A percentile compares a stretch with the other conserved stretches of the same genome.
Conservation (phyloP, 2,329 filamentous ascomycete species). For the Waltergamsia citrina region DNA sequence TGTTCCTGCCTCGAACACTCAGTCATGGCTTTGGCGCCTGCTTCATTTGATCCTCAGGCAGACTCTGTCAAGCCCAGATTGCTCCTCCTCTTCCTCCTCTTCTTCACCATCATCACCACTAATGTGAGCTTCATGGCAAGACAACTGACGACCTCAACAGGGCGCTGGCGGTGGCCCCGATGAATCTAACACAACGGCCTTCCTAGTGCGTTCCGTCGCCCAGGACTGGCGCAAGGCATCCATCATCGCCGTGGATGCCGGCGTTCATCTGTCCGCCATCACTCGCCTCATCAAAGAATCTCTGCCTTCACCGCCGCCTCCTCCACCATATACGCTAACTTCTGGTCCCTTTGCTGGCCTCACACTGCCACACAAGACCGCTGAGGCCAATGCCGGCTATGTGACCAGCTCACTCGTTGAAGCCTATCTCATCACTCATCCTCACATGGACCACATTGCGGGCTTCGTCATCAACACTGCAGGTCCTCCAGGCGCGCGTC, state of each 20-base stretch:
- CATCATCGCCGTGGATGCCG: slow-evolving; percentile 85
- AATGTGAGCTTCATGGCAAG: too few relatives aligned
- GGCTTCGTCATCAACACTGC: slow-evolving; percentile 93
- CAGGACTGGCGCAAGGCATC: slow-evolving; percentile 76
- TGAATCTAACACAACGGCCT: slow-evolving; percentile 83
- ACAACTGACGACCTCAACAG: slow-evolving; percentile 34
- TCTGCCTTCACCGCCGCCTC: slow-evolving; percentile 23
- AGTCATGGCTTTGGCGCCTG: background rate
- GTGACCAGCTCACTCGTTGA: slow-evolving; percentile 74
- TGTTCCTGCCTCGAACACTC: too few relatives aligned
- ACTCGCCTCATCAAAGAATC: slow-evolving; percentile 63
- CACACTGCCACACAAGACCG: slow-evolving; percentile 53
- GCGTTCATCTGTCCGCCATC: slow-evolving; percentile 80
- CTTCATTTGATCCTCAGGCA: too few relatives aligned
- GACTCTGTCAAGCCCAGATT: too few relatives aligned
- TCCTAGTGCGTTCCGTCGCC: slow-evolving; percentile 75
- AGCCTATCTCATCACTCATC: slow-evolving; percentile 87
- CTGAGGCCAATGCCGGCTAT: slow-evolving; percentile 71
- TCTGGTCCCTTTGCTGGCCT: slow-evolving; percentile 75
- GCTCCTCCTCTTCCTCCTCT: too few relatives aligned
- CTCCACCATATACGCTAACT: slow-evolving; percentile 42
- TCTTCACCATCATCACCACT: too few relatives aligned
- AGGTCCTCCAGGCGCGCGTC: slow-evolving; percentile 66
- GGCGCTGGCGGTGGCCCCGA: slow-evolving; percentile 82
- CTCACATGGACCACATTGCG: slow-evolving; percentile 91